Base-by-base conservation (phyloP, 2,329 filamentous ascomycete species). In the Thelonectria discophora region DNA sequence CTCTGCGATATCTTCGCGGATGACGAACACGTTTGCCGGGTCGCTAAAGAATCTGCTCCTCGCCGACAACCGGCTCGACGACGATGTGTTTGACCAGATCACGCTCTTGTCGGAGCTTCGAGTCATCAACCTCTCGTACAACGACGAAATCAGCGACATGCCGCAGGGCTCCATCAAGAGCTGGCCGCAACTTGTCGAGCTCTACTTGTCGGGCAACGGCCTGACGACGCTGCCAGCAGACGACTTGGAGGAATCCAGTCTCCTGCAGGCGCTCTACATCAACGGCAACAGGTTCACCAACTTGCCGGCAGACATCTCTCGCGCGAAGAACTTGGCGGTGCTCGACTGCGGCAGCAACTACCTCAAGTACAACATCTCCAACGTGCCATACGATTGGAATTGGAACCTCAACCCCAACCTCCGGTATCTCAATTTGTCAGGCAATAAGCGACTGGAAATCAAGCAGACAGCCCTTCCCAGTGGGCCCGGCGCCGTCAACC, bases 351-450 rank as follows among this genome's bases (percentile, higher is more conserved):
- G 94, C 63, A 97, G 92, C 82, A 99, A 99, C 74, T 89, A 87
- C 20, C 82, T 99, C 59, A 99, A 98, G 77, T 99, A 99, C 84
- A 99, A 99, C 75, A 96, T 99, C 49, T 95, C 93, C 30, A 99
- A 99, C 73, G 97, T 97, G 84, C 95, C 94, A 0, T 99, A 99
- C 74, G 95, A 99, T 75, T 99, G 95, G 95, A 99, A 99, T 72
- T 99, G 95, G 95, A 98, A 98, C 73, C 92, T 95, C 84, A 99
- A 99, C 72, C 92, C 91, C 50, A 96, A 97, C 71, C 81, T 99
- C 67, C 91, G 94, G 65, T 99, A 96, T 73, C 88, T 99, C 65
- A 99, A 98, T 73, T 83, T 99, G 73, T 98, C 94, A 0, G 95
- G 95, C 53, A 99, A 99, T 80, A 97, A 97, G 77, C 89, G 94